Conservation (phyloP, 768 basidiomycete species). For the Auriscalpium vulgare region DNA sequence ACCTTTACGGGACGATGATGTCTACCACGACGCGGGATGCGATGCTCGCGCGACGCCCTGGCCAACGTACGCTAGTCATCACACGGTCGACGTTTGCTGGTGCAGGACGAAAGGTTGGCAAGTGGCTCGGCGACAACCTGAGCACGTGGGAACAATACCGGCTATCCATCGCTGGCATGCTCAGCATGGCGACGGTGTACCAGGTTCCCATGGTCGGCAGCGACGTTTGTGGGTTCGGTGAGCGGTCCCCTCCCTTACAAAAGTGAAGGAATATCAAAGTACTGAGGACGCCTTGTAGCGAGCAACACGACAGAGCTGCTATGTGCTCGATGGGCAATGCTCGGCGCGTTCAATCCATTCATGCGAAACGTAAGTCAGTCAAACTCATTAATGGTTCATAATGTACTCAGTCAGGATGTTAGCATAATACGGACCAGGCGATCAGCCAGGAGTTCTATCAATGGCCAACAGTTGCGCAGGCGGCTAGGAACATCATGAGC, state of each 20-base stretch:
- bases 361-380: slow-evolving; percentile 54
- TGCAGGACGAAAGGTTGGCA: slow-evolving; percentile 58
- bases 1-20: slow-evolving; percentile 69
- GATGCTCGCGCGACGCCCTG: slow-evolving; percentile 55
- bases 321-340: slow-evolving; percentile 69
- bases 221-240: slow-evolving; percentile 30
- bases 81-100: slow-evolving; percentile 71
- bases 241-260: too few species aligned
- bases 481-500: slow-evolving; percentile 51
- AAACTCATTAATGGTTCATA: neutral
- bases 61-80: slow-evolving; percentile 52
- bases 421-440: slow-evolving; percentile 48
- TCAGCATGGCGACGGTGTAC: slow-evolving; percentile 54
- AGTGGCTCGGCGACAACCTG: slow-evolving; percentile 68
- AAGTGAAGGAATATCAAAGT: neutral
- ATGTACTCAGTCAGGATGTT: neutral
- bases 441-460: slow-evolving; percentile 63
- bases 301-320: slow-evolving; percentile 59
- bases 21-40: slow-evolving; percentile 51
- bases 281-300: slow-evolving; percentile 22
- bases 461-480: slow-evolving; percentile 49
- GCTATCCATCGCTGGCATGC: slow-evolving; percentile 52
- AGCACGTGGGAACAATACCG: slow-evolving; percentile 53
- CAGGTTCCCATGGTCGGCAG: slow-evolving; percentile 72
- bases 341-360: slow-evolving; percentile 75